phyloP scores from a whole-genome alignment of 2,329 filamentous ascomycete species.

The Clarireedia monteithiana region DNA sequence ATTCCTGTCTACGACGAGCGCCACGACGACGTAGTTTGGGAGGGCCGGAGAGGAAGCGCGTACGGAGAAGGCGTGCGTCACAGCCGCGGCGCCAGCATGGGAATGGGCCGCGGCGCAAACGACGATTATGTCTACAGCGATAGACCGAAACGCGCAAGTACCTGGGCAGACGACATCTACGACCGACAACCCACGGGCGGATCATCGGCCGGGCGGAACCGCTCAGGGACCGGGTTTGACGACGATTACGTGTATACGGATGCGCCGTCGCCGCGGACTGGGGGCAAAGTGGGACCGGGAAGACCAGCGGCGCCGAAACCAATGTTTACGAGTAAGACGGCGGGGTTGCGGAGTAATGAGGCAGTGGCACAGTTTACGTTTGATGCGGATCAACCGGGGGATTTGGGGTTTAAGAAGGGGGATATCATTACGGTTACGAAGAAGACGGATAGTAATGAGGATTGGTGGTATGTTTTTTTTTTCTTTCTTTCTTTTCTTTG shows the following conservation, averaged over 20 bases:
- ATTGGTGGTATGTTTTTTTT: conserved; percentile 70
- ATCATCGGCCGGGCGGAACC: conserved; percentile 30
- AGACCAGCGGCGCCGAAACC: conserved; percentile 87
- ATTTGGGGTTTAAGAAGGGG: conserved; percentile 94
- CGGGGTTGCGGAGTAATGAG: conserved; percentile 60
- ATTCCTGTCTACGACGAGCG: conserved; percentile 78
- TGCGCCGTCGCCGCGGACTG: conserved; percentile 33
- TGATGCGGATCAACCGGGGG: conserved; percentile 85
- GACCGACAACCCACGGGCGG: conserved; percentile 44
- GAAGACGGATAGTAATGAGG: conserved; percentile 85
- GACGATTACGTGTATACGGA: conserved; percentile 50
- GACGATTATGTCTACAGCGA: conserved; percentile 45
- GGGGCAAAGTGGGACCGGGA: conserved; percentile 48
- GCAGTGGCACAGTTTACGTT: conserved; percentile 90
- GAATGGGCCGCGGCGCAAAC: conserved; percentile 29
- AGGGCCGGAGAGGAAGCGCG: conserved; percentile 62
- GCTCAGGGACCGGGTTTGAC: conserved; percentile 34
- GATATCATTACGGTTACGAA: conserved; percentile 93
- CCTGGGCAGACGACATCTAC: conserved; percentile 71
- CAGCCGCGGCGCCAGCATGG: conserved; percentile 36
- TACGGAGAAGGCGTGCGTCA: conserved; percentile 58
- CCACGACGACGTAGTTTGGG: conserved; percentile 80
- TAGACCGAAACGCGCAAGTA: conserved; percentile 53
- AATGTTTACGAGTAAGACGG: conserved; percentile 58
- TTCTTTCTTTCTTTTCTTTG: background rate